Evolutionary conservation across 1,284 basidiomycete genomes (phyloP).

Genomic region (Butyriboletus appendiculatus): DNA sequence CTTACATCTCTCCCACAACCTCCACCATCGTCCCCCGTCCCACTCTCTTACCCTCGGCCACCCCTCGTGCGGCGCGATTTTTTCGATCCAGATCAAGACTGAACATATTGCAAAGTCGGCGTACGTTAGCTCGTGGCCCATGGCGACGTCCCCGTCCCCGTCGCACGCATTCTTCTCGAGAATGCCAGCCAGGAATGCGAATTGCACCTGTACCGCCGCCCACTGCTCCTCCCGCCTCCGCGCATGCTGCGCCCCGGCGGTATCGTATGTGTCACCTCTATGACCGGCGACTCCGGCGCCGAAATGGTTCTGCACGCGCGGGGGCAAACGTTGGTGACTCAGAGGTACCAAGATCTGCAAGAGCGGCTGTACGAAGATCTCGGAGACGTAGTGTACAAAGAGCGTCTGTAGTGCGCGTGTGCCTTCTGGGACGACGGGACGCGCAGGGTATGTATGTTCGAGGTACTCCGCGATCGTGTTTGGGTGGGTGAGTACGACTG

Average conservation of each 20-base stretch:
- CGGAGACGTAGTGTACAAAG: constrained; percentile 70
- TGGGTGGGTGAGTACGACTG: constrained; percentile 55
- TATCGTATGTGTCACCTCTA: background rate
- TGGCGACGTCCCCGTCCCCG: constrained; percentile 63
- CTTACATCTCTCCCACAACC: constrained; percentile 58
- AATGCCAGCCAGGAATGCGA: constrained; percentile 60
- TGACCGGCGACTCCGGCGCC: background rate
- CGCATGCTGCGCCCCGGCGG: constrained; percentile 8
- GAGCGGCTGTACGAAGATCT: constrained; percentile 64
- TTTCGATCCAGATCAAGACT: constrained; percentile 68
- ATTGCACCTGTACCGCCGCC: constrained; percentile 61
- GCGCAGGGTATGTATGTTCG: constrained; percentile 65
- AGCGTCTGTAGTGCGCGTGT: constrained; percentile 63
- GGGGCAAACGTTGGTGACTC: constrained; percentile 59
- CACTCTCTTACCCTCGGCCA: constrained; percentile 62
- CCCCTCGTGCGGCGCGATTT: constrained; percentile 64
- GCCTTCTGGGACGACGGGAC: constrained; percentile 67
- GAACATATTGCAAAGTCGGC: constrained; percentile 73
- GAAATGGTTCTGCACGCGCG: constrained; percentile 56
- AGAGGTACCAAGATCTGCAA: constrained; percentile 70
- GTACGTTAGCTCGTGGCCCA: constrained; percentile 65
- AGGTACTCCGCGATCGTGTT: constrained; percentile 70
- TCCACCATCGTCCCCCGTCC: constrained; percentile 63
- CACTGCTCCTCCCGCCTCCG: constrained; percentile 62
- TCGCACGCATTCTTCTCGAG: constrained; percentile 62